A percentile compares a stretch with the other conserved stretches of the same genome.
Conservation (phyloP, 495 filamentous ascomycete genomes). For the Apiosordaria backusii region DNA sequence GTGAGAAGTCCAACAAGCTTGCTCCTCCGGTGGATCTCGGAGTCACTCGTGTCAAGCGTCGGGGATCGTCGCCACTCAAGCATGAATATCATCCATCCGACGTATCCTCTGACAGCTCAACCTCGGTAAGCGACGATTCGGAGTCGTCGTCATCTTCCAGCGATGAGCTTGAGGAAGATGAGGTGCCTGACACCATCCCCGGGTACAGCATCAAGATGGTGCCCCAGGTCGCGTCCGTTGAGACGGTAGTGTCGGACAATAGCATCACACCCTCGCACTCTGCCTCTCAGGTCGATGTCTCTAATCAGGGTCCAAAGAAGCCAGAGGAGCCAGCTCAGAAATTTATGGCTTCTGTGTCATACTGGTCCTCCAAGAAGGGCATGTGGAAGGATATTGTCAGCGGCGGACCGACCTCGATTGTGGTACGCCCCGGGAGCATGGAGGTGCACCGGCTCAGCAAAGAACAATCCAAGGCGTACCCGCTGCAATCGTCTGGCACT, state of each 20-base stretch:
- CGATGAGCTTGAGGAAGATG: conserved; percentile 50
- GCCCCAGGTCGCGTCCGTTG: conserved; percentile 14
- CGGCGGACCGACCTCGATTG: conserved; percentile 65
- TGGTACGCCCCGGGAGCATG: conserved; percentile 79
- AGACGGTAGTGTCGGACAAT: conserved; percentile 36
- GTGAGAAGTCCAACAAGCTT: conserved; percentile 41
- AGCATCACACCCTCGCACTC: conserved; percentile 74
- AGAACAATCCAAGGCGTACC: conserved; percentile 40
- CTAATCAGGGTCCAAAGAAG: conserved; percentile 44
- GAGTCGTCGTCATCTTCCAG: conserved; percentile 45
- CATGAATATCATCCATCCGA: conserved; percentile 96
- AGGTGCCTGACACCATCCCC: conserved; percentile 47
- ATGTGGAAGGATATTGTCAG: conserved; percentile 71
- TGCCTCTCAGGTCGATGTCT: conserved; percentile 64
- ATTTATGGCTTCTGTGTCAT: conserved; percentile 73
- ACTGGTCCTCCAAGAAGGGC: conserved; percentile 74
- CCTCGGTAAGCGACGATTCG: conserved; percentile 50
- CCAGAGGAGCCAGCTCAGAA: conserved; percentile 52
- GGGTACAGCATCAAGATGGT: conserved; percentile 46
- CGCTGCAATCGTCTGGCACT: conserved; percentile 36
- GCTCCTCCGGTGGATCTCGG: conserved; percentile 48
- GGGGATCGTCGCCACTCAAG: conserved; percentile 91
- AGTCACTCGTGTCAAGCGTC: conserved; percentile 52
- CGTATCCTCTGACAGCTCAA: conserved; percentile 44
- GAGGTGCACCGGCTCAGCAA: conserved; percentile 71